Evolutionary conservation across 441 rosid species (phyloP).

Genomic region (Populus hybrid): DNA sequence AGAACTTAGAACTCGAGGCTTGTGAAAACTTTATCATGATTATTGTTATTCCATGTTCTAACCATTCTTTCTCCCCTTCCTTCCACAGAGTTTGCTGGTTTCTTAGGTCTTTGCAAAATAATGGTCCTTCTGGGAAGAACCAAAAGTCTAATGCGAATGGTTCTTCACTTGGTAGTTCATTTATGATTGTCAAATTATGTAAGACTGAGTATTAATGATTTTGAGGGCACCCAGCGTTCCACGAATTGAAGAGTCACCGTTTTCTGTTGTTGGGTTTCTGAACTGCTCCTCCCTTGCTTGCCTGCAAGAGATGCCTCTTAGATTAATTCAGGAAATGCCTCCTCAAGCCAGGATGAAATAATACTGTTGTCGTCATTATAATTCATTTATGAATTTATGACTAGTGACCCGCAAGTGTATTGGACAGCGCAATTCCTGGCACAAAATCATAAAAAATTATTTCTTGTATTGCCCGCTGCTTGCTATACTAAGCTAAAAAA

Average conservation of each 20-base stretch:
- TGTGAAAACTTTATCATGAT: conserved; percentile 23
- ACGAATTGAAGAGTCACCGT: not conserved
- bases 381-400: too few species aligned
- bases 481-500: too few species aligned
- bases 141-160: not conserved
- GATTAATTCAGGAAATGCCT: too few species aligned
- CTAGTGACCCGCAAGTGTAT: too few species aligned
- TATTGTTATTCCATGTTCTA: conserved; percentile 30
- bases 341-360: too few species aligned
- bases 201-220: not conserved
- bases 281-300: not conserved
- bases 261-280: not conserved
- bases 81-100: conserved; percentile 3
- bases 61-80: conserved; percentile 26
- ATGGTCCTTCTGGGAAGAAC: not conserved
- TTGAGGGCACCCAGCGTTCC: not conserved
- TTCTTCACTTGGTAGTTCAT: not conserved
- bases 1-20: conserved; percentile 23
- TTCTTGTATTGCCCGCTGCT: too few species aligned
- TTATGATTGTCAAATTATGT: not conserved
- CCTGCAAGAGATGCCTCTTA: not conserved
- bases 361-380: too few species aligned
- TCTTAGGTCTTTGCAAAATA: not conserved
- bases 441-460: too few species aligned
- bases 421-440: too few species aligned